phyloP scores from a whole-genome alignment of 306 rosid species.

The Acmispon strigosus region DNA sequence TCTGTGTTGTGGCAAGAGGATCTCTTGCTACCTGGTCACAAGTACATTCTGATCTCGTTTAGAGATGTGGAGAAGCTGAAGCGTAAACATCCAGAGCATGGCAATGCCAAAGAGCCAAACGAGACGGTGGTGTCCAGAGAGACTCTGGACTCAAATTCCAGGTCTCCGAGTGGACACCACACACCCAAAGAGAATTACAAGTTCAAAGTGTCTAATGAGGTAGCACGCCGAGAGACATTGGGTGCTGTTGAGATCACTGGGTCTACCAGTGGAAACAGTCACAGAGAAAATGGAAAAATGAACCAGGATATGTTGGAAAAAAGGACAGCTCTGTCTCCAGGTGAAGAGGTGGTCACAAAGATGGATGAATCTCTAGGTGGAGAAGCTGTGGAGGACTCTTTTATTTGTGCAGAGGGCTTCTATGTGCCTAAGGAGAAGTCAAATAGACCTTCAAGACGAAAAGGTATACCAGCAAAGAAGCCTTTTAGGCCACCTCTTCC shows the following conservation, averaged over 20 bases:
- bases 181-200: slow-evolving; percentile 8
- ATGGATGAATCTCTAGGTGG: not conserved
- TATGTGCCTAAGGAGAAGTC: slow-evolving; percentile 26
- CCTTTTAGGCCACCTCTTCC: slow-evolving; percentile 65
- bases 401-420: slow-evolving; percentile 36
- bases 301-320: slow-evolving; percentile 5
- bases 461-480: slow-evolving; percentile 42
- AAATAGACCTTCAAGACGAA: slow-evolving; percentile 25
- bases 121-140: not conserved
- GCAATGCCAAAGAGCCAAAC: not conserved
- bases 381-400: slow-evolving; percentile 29
- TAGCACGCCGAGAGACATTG: too few species aligned
- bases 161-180: slow-evolving; percentile 25
- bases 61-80: slow-evolving; percentile 48
- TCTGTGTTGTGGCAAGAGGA: slow-evolving; percentile 48
- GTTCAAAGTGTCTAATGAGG: not conserved
- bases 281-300: slow-evolving; percentile 12
- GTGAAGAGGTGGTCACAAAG: not conserved
- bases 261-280: not conserved
- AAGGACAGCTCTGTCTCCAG: not conserved
- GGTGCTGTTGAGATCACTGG: not conserved
- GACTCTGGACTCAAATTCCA: not conserved
- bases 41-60: slow-evolving; percentile 43
- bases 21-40: slow-evolving; percentile 53
- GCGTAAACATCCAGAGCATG: slow-evolving; percentile 24